Percentiles rank a stretch among this genome's conserved stretches.
These are phyloP conservation scores for Fragaria nilgerrensis DNA, from an alignment of 306 rosid genomes.

Conservation along the genomic window DNA sequence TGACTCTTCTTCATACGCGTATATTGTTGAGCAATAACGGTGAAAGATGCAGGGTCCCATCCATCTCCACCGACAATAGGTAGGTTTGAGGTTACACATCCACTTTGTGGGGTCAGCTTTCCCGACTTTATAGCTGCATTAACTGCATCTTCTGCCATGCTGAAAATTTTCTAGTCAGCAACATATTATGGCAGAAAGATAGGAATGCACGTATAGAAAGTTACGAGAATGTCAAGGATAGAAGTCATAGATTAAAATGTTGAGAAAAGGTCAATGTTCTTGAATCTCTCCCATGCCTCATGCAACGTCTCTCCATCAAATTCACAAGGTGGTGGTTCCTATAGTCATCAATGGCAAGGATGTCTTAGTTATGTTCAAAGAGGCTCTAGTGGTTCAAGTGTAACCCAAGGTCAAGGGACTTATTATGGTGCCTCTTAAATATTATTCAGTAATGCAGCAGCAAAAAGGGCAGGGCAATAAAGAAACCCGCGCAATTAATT, in stretches of 20 bases:
- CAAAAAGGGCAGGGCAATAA: neutral
- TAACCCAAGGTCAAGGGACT: too few species aligned
- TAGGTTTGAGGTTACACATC: slow-evolving; percentile 62
- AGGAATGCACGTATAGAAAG: neutral
- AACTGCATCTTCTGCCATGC: slow-evolving; percentile 99
- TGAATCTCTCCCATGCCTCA: too few species aligned
- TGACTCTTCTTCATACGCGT: slow-evolving; percentile 77
- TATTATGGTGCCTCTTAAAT: too few species aligned
- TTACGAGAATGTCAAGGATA: neutral
- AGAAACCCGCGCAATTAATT: neutral
- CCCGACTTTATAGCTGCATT: slow-evolving; percentile 90
- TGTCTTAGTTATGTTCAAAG: too few species aligned
- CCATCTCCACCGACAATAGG: slow-evolving; percentile 84
- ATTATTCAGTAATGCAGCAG: neutral
- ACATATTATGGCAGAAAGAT: slow-evolving; percentile 20
- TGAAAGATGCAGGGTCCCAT: slow-evolving; percentile 89
- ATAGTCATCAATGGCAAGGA: too few species aligned
- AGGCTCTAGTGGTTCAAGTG: too few species aligned
- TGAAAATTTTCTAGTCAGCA: slow-evolving; percentile 50
- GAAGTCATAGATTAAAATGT: neutral
- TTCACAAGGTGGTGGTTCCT: too few species aligned
- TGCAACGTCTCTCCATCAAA: too few species aligned
- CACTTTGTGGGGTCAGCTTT: slow-evolving; percentile 62
- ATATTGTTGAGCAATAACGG: slow-evolving; percentile 89
- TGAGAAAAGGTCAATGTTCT: neutral